These are phyloP conservation scores for Psilocybe sp. DNA, from an alignment of 768 basidiomycete genomes.

Conservation along the genomic window DNA sequence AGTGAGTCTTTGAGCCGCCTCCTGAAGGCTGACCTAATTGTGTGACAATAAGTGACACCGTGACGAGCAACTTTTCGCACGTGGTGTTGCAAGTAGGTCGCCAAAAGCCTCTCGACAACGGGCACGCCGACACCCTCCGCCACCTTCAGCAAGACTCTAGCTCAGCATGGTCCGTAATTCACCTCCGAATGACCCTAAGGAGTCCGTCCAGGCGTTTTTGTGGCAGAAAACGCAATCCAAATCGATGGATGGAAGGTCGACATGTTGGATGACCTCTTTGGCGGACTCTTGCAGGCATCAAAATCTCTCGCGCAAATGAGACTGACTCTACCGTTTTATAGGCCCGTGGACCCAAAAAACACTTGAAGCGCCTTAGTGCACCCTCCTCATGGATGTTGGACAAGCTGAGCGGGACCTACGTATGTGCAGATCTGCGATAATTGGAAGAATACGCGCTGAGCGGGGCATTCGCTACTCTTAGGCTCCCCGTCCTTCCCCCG, in stretches of 20 bases:
- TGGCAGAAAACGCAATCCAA: conserved; percentile 18
- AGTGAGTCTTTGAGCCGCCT: too few relatives aligned
- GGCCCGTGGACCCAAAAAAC: conserved; percentile 99
- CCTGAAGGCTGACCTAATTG: not conserved
- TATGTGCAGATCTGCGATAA: conserved; percentile 37
- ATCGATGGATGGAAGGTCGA: conserved; percentile 36
- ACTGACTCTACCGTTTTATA: conserved; percentile 35
- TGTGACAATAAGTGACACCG: conserved; percentile 10
- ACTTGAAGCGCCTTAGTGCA: conserved; percentile 95
- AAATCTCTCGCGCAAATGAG: conserved; percentile 7
- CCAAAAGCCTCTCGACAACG: conserved; percentile 39
- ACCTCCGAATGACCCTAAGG: conserved; percentile 17
- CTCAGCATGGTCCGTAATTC: conserved; percentile 46
- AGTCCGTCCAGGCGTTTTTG: conserved; percentile 16
- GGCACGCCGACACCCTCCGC: conserved; percentile 43
- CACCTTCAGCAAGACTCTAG: conserved; percentile 38
- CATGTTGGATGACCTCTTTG: conserved; percentile 37
- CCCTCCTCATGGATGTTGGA: conserved; percentile 99
- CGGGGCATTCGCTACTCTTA: conserved; percentile 24
- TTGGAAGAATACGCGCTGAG: conserved; percentile 9
- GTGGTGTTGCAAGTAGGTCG: conserved; percentile 20
- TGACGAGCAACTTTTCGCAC: conserved; percentile 31
- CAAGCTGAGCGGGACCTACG: conserved; percentile 94
- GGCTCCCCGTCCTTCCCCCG: conserved; percentile 96
- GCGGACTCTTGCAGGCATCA: conserved; percentile 16